Evolutionary conservation across 805 yeast genomes (phyloP).

Genomic region (Pichia cephalocereana): DNA sequence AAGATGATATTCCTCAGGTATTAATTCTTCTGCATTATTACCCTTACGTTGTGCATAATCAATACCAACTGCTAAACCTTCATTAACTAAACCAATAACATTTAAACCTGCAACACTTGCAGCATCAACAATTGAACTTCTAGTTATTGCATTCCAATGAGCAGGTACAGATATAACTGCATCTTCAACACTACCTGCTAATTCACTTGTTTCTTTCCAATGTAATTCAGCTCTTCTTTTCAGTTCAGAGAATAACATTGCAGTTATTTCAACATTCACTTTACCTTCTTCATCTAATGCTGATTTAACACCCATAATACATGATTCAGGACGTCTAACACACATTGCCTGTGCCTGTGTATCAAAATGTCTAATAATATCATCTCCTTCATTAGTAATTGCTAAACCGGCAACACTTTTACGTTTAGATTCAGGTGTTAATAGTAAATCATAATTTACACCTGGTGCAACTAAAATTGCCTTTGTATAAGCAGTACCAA

Average conservation of each 20-base stretch:
- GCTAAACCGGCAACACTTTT: conserved; percentile 80
- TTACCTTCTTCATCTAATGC: conserved; percentile 47
- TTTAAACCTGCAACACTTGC: conserved; percentile 60
- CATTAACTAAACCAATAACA: conserved; percentile 67
- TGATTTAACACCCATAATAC: conserved; percentile 59
- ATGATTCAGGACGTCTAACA: conserved; percentile 62
- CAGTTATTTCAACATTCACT: conserved; percentile 68
- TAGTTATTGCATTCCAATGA: conserved; percentile 51
- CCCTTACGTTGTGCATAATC: conserved; percentile 55
- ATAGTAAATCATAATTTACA: conserved; percentile 74
- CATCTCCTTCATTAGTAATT: conserved; percentile 32
- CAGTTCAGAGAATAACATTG: conserved; percentile 70
- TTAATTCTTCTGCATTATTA: conserved; percentile 28
- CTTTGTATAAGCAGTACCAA: conserved; percentile 80
- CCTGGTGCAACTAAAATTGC: conserved; percentile 88
- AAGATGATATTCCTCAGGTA: conserved; percentile 46
- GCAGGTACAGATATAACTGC: conserved; percentile 75
- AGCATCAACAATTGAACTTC: conserved; percentile 65
- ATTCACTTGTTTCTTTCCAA: conserved; percentile 44
- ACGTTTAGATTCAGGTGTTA: conserved; percentile 86
- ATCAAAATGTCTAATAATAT: conserved; percentile 68
- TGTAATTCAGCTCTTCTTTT: conserved; percentile 53
- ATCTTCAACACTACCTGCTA: conserved; percentile 42
- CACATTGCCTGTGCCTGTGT: conserved; percentile 61
- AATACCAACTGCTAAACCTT: conserved; percentile 86